These are phyloP conservation scores for Trametes cinnabarina DNA, from an alignment of 768 basidiomycete genomes.

Conservation along the genomic window DNA sequence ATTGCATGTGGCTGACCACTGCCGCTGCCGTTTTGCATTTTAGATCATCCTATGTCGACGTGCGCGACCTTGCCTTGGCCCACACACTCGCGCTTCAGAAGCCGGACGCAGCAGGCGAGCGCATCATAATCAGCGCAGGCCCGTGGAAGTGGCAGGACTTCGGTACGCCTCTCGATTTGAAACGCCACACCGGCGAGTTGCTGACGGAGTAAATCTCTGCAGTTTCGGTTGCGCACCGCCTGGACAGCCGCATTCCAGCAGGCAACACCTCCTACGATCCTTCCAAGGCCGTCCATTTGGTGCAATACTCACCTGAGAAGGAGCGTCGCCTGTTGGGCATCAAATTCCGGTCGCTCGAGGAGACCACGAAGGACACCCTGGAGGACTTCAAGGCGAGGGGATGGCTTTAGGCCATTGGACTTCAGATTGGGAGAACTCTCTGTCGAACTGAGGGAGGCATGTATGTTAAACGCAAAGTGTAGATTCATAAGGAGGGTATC, in stretches of 20 bases:
- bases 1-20: too few species aligned
- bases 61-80: conserved; percentile 34
- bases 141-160: conserved; percentile 24
- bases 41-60: conserved; percentile 34
- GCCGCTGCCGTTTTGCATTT: background rate
- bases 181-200: background rate
- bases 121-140: conserved; percentile 35
- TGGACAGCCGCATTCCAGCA: conserved; percentile 14
- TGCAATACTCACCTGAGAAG: conserved; percentile 34
- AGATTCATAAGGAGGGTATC: too few species aligned
- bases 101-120: conserved; percentile 36
- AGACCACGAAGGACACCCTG: conserved; percentile 41
- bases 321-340: conserved; percentile 40
- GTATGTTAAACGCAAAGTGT: too few species aligned
- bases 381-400: conserved; percentile 43
- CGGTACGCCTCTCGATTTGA: conserved; percentile 6
- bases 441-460: too few species aligned
- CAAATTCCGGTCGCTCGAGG: conserved; percentile 39
- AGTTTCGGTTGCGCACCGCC: conserved; percentile 18
- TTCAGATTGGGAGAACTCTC: too few species aligned
- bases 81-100: conserved; percentile 32
- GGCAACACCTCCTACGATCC: conserved; percentile 21
- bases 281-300: conserved; percentile 26
- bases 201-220: background rate
- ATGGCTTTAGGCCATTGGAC: too few species aligned